Percentiles rank a stretch among this genome's conserved stretches.
phyloP scores from a whole-genome alignment of 345 rosid species.

The Moricandia moricandioides region DNA sequence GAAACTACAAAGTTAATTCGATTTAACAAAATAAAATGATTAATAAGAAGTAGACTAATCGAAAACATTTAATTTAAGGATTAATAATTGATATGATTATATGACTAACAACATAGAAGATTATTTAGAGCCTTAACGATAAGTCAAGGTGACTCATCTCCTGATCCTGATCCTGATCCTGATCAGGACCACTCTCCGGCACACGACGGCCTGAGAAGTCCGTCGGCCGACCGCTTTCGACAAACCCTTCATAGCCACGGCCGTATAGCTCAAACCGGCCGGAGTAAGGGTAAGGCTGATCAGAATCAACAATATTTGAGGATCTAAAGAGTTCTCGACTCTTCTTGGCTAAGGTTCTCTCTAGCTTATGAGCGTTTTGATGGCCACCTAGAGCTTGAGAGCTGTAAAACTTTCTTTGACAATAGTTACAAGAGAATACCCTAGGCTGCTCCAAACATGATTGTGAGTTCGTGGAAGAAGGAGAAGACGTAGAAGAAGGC shows the following conservation, averaged over 20 bases:
- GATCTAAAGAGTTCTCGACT: slow-evolving; percentile 49
- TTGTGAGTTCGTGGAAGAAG: slow-evolving; percentile 45
- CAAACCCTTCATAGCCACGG: slow-evolving; percentile 44
- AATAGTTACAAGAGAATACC: slow-evolving; percentile 86
- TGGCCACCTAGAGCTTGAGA: slow-evolving; percentile 99
- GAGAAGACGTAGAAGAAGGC: slow-evolving; percentile 48
- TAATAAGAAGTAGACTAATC: background rate
- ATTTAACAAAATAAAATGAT: slow-evolving; percentile 1
- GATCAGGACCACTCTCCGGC: slow-evolving; percentile 49
- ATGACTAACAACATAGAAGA: slow-evolving; percentile 22
- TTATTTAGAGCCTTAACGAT: slow-evolving; percentile 69
- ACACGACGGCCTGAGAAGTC: slow-evolving; percentile 31
- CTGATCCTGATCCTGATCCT: slow-evolving; percentile 85
- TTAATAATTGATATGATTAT: slow-evolving; percentile 17
- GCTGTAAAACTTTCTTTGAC: slow-evolving; percentile 88
- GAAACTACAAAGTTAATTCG: slow-evolving; percentile 22
- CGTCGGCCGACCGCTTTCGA: slow-evolving; percentile 39
- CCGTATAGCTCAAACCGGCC: slow-evolving; percentile 42
- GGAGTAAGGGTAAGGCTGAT: slow-evolving; percentile 24
- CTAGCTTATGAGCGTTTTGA: slow-evolving; percentile 97
- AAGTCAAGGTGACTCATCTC: slow-evolving; percentile 72
- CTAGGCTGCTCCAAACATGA: slow-evolving; percentile 47
- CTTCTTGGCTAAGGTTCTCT: slow-evolving; percentile 88
- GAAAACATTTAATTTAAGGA: slow-evolving; percentile 3
- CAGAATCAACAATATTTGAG: slow-evolving; percentile 25